phyloP scores from a whole-genome alignment of 2,329 filamentous ascomycete genomes.

The Ophiosphaerella korrae region DNA sequence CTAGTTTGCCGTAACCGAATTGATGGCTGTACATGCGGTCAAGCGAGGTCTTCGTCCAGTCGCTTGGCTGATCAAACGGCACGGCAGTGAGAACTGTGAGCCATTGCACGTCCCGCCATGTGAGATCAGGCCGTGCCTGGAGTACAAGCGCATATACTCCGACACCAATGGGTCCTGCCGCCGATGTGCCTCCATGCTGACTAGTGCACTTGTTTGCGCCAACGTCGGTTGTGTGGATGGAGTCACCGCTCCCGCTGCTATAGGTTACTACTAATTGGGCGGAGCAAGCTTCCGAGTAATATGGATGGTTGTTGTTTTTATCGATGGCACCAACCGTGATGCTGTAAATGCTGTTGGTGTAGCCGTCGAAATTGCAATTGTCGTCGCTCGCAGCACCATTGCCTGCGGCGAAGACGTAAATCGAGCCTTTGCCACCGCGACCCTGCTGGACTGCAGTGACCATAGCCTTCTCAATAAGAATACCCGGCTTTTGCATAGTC shows the following conservation, averaged over 20 bases:
- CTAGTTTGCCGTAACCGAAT: conserved; percentile 94
- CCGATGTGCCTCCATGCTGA: conserved; percentile 92
- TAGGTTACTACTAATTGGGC: conserved; percentile 96
- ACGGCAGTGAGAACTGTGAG: conserved; percentile 84
- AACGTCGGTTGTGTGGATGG: conserved; percentile 96
- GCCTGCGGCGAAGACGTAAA: conserved; percentile 96
- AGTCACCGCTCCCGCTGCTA: conserved; percentile 85
- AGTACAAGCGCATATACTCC: conserved; percentile 90
- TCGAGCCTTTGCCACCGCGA: conserved; percentile 79
- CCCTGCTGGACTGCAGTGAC: conserved; percentile 90
- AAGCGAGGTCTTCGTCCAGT: conserved; percentile 81
- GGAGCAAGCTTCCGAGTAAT: conserved; percentile 95
- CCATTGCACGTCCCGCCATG: conserved; percentile 95
- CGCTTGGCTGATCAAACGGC: conserved; percentile 74
- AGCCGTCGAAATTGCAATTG: conserved; percentile 99
- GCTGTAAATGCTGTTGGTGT: conserved; percentile 99
- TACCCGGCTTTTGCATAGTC: conserved; percentile 91
- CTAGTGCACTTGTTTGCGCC: conserved; percentile 78
- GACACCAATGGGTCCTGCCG: conserved; percentile 88
- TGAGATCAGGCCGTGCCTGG: conserved; percentile 81
- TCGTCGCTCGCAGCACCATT: conserved; percentile 87
- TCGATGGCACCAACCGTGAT: conserved; percentile 96
- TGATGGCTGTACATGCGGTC: conserved; percentile 92
- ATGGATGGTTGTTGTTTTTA: conserved; percentile 82
- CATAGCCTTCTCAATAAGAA: conserved; percentile 89